These are phyloP conservation scores for Nicotiana tomentosiformis DNA, from an alignment of 257 asterid species.

Conservation along the genomic window DNA sequence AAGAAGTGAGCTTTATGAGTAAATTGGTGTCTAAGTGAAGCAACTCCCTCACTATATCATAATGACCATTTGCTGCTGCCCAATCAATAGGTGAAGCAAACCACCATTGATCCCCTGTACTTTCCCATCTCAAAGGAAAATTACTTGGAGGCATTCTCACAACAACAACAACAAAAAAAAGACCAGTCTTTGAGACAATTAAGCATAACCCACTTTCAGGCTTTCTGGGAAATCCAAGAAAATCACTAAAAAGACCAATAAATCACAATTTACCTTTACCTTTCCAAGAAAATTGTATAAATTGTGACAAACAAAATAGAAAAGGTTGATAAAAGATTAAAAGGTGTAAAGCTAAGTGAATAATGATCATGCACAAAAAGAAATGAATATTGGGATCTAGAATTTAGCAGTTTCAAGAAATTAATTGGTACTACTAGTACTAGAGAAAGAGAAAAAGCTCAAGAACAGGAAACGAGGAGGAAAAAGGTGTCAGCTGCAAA, in stretches of 20 bases:
- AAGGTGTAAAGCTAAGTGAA: slow-evolving; percentile 12
- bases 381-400: slow-evolving; percentile 16
- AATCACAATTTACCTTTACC: not conserved
- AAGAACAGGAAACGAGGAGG: not conserved
- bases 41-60: slow-evolving; percentile 72
- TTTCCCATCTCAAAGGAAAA: slow-evolving; percentile 86
- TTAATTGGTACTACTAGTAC: not conserved
- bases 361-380: slow-evolving; percentile 10
- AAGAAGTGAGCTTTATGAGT: slow-evolving; percentile 76
- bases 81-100: slow-evolving; percentile 93
- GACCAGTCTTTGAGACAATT: not conserved
- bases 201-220: not conserved
- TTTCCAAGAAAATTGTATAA: not conserved
- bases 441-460: slow-evolving; percentile 7
- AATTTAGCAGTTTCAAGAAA: slow-evolving; percentile 11
- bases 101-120: slow-evolving; percentile 96
- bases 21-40: slow-evolving; percentile 74
- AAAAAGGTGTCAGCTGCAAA: not conserved
- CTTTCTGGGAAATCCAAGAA: not conserved
- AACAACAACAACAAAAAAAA: not conserved
- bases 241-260: not conserved
- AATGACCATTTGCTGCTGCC: slow-evolving; percentile 97
- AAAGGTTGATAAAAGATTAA: slow-evolving; percentile 2
- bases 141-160: slow-evolving; percentile 35
- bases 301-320: not conserved